Conservation (phyloP, 129 eudicot species). For the Flaveria trinervia region DNA sequence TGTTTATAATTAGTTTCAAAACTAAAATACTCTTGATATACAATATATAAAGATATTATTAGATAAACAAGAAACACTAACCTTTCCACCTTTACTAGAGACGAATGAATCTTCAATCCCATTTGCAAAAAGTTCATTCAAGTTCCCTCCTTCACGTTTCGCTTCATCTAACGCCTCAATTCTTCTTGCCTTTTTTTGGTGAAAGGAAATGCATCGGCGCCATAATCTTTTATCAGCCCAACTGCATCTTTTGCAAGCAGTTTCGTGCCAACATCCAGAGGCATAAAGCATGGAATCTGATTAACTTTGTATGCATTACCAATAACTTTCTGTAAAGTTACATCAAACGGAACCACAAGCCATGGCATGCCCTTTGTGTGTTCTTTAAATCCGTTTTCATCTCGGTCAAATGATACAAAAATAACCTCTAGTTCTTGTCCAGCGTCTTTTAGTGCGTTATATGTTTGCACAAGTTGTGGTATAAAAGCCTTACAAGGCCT, state of each 20-base stretch:
- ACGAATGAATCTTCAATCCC: constrained; percentile 29
- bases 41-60: neutral
- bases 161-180: constrained; percentile 49
- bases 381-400: constrained; percentile 42
- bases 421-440: constrained; percentile 41
- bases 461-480: constrained; percentile 45
- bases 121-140: constrained; percentile 41
- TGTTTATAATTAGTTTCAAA: neutral
- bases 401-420: constrained; percentile 51
- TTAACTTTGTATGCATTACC: constrained; percentile 37
- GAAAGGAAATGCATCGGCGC: constrained; percentile 54
- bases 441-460: constrained; percentile 31
- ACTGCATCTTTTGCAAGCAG: constrained; percentile 43
- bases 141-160: constrained; percentile 46
- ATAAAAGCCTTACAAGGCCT: constrained; percentile 51
- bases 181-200: constrained; percentile 48
- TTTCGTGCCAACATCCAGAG: constrained; percentile 29
- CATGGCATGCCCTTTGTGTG: constrained; percentile 56
- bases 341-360: constrained; percentile 50
- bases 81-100: constrained; percentile 44
- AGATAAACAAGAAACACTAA: constrained; percentile 23
- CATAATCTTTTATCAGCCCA: constrained; percentile 47
- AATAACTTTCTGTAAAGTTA: constrained; percentile 30
- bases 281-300: constrained; percentile 45
- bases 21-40: neutral